Percentiles rank a stretch among this genome's conserved stretches.
phyloP scores from a whole-genome alignment of 2,329 filamentous ascomycete genomes.

The Penicillium vulpinum region DNA sequence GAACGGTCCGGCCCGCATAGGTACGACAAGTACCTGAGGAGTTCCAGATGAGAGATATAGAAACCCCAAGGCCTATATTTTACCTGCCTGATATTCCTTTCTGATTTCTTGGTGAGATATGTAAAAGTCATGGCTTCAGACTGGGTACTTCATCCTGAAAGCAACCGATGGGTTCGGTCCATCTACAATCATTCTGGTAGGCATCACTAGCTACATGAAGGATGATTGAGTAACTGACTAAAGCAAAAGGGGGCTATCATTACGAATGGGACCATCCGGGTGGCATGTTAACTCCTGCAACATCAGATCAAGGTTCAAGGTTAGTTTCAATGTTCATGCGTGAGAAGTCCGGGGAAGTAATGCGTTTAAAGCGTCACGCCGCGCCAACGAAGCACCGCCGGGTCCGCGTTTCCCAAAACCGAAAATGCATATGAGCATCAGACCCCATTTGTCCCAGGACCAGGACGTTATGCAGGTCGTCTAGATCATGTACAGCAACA shows the following conservation, averaged over 20 bases:
- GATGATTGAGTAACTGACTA: not conserved
- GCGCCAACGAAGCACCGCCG: not conserved
- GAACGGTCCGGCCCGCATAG: constrained; percentile 4
- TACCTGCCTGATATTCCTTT: not conserved
- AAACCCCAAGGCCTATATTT: not conserved
- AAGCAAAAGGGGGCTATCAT: not conserved
- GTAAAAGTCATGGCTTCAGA: constrained; percentile 1
- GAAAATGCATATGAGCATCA: not conserved
- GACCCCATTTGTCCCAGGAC: not conserved
- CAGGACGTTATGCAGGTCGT: not conserved
- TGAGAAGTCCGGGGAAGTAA: not conserved
- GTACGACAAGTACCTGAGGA: not conserved
- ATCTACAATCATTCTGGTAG: constrained; percentile 4
- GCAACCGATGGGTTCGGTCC: constrained; percentile 6
- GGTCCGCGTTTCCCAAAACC: not conserved
- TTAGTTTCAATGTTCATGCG: not conserved
- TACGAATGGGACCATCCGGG: not conserved
- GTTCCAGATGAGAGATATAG: not conserved
- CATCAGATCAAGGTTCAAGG: not conserved
- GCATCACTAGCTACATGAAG: not conserved
- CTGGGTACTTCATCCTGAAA: constrained; percentile 1
- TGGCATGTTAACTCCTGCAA: no score
- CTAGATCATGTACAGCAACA: not conserved
- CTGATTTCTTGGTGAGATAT: not conserved
- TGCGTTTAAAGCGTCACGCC: not conserved